Evolutionary conservation across 345 rosid genomes (phyloP).

Genomic region (Hypericum androsaemum): DNA sequence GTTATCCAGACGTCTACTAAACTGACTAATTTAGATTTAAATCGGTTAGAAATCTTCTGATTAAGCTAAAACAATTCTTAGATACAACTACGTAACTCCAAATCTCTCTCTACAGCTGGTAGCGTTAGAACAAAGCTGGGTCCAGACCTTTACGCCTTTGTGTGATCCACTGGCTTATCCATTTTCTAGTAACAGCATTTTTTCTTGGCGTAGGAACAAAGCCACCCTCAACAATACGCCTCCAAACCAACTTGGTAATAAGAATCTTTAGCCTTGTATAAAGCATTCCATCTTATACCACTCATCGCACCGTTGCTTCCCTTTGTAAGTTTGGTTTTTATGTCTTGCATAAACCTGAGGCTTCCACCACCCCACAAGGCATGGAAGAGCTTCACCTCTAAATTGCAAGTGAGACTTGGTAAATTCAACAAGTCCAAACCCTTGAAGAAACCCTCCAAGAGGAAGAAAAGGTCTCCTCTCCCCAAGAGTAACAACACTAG

Average conservation of each 20-base stretch:
- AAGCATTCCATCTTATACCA: too few species aligned
- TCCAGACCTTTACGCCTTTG: too few species aligned
- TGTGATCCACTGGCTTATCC: too few species aligned
- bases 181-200: background rate
- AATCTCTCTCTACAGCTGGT: background rate
- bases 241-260: too few species aligned
- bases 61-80: too few species aligned
- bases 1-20: too few species aligned
- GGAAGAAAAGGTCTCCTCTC: too few species aligned
- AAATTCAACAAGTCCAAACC: conserved; percentile 34
- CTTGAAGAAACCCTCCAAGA: conserved; percentile 16
- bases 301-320: too few species aligned
- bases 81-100: background rate
- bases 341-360: conserved; percentile 48
- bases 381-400: conserved; percentile 61
- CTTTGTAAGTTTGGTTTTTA: background rate
- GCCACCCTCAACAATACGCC: conserved; percentile 10
- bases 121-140: conserved; percentile 14
- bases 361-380: conserved; percentile 53
- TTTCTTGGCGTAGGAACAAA: conserved; percentile 28
- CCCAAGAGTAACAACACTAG: background rate
- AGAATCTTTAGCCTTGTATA: too few species aligned
- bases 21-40: too few species aligned
- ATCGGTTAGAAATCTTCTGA: too few species aligned
- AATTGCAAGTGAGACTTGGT: conserved; percentile 34